Evolutionary conservation across 352 stramenopile genomes (phyloP).

Genomic region (Pythium oligandrum): DNA sequence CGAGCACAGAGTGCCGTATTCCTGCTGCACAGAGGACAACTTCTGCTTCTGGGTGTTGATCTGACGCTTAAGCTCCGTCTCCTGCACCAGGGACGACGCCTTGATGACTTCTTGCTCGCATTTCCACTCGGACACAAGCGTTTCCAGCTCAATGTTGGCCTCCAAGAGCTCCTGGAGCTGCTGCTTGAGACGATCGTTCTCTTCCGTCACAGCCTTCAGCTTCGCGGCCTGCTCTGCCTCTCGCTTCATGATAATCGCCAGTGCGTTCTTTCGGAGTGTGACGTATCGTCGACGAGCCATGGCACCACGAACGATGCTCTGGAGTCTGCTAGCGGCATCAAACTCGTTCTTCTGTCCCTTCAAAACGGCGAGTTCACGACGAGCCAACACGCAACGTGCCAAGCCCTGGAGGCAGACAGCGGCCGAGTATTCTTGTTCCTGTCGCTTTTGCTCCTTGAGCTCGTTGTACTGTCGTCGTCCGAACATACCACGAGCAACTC

Average conservation of each 20-base stretch:
- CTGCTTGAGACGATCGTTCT: slow-evolving; percentile 49
- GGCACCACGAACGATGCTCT: too few relatives aligned
- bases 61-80: slow-evolving; percentile 54
- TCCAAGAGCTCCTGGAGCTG: slow-evolving; percentile 58
- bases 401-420: too few relatives aligned
- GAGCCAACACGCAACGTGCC: too few relatives aligned
- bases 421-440: background rate
- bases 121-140: slow-evolving; percentile 47
- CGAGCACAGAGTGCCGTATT: slow-evolving; percentile 45
- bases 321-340: too few relatives aligned
- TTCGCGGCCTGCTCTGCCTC: slow-evolving; percentile 13
- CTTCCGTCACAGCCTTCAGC: slow-evolving; percentile 33
- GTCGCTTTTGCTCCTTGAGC: slow-evolving; percentile 4
- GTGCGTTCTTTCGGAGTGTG: too few relatives aligned
- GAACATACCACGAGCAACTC: slow-evolving; percentile 2
- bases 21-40: slow-evolving; percentile 29
- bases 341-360: too few relatives aligned
- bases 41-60: slow-evolving; percentile 43
- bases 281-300: too few relatives aligned
- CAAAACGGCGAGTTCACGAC: too few relatives aligned
- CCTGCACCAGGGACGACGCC: slow-evolving; percentile 49
- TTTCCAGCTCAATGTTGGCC: slow-evolving; percentile 54
- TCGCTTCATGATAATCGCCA: too few relatives aligned
- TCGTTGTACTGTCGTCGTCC: background rate
- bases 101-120: slow-evolving; percentile 50